Percentiles rank a stretch among this genome's conserved stretches.
phyloP scores from a whole-genome alignment of 78 protist species.

The Capsaspora owczarzaki region DNA sequence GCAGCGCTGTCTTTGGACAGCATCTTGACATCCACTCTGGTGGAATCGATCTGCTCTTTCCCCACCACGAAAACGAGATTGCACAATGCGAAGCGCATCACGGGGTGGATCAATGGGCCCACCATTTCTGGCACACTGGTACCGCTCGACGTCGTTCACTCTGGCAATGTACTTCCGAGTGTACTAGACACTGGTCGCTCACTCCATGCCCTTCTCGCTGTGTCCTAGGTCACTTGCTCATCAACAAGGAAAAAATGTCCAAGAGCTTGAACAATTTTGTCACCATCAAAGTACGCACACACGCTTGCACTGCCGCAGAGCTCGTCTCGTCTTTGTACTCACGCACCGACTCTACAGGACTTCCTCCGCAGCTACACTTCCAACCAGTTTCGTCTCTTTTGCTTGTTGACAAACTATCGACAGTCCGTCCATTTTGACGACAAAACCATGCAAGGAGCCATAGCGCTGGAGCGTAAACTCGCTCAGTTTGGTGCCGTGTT shows the following conservation, averaged over 20 bases:
- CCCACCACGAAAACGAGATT: constrained; percentile 99
- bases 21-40: constrained; percentile 81
- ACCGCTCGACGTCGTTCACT: constrained; percentile 7
- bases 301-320: too few species aligned
- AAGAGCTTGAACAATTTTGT: constrained; percentile 95
- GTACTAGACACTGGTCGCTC: background rate
- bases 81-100: constrained; percentile 83
- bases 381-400: too few species aligned
- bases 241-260: constrained; percentile 93
- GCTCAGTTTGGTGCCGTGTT: too few species aligned
- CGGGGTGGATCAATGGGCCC: constrained; percentile 68
- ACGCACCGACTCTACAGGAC: too few species aligned
- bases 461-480: too few species aligned
- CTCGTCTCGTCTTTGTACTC: too few species aligned
- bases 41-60: constrained; percentile 95
- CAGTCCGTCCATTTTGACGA: too few species aligned
- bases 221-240: constrained; percentile 59
- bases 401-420: too few species aligned
- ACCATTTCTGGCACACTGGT: constrained; percentile 83
- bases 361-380: too few species aligned
- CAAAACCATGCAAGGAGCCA: too few species aligned
- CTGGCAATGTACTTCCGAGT: background rate
- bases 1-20: constrained; percentile 32
- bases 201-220: background rate
- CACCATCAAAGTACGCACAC: constrained; percentile 53